Base-by-base conservation (phyloP, 139 green algal species). In the Chlorella sp. region DNA sequence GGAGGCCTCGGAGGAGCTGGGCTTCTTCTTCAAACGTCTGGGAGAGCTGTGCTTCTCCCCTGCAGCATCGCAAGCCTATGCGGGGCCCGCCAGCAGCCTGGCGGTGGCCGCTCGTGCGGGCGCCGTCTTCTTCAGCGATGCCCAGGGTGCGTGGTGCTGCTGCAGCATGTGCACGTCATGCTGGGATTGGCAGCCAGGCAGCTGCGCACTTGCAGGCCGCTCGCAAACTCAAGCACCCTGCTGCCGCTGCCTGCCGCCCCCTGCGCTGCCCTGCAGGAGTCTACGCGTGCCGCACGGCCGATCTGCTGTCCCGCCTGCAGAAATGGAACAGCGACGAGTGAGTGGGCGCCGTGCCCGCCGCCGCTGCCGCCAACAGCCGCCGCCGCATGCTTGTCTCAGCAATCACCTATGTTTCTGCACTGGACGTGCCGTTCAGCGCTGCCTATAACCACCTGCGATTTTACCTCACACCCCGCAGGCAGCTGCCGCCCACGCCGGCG, bases 251-350 rank as follows among this genome's bases (percentile, higher is more conserved):
- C 56, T 28, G 25, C 3, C 25, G 13, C 39, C 4, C 28, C 36
- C 3, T 5, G 21, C 70, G 9, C 20, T 70, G 74, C 38, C 38
- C 12, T 38, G 74, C 76, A 89, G 85, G 78, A 5, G 69, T 86
- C 7, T 88, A 87, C 32, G 74, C 70, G 4, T 78, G 63, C 18
- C 72, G 57, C 9, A 87, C 80, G 21, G 23, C 55, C 23, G 80
- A 76, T 7, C 51, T 89, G 80, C 65, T 89, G 56, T 36, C 55
- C 0, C 78, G 32, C 0, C 69, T 88, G n/a, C 85, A 88, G 12
- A 88, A 88, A 34, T 82, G 85, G 70, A 81, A 74, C 76, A 75
- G 71, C 21, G 85, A 89, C 15, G 80, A 81, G 85, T 89, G 73
- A 87, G 85, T 44, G 5, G 26, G 2, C 15, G 64, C 30, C 36